These are phyloP conservation scores for Mycothermus thermophilus DNA, from an alignment of 495 filamentous ascomycete genomes.

Conservation along the genomic window DNA sequence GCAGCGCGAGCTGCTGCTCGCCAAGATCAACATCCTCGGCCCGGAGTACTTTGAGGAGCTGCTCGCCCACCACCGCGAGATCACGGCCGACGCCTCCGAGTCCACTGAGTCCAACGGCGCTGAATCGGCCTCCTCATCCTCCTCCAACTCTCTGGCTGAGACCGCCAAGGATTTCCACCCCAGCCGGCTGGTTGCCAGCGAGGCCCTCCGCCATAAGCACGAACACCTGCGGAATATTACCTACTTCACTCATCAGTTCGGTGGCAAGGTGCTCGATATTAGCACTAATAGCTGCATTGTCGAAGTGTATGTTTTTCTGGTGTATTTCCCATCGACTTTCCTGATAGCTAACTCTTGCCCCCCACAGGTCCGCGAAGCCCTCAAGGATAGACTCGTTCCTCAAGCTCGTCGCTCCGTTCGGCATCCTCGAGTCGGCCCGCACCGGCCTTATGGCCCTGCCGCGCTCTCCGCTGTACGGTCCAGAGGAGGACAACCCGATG, in stretches of 20 bases:
- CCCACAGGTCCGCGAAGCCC: constrained; percentile 71
- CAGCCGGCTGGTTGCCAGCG: constrained; percentile 62
- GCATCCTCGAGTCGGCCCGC: constrained; percentile 85
- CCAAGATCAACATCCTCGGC: constrained; percentile 88
- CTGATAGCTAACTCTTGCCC: constrained; percentile 8
- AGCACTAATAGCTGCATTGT: constrained; percentile 97
- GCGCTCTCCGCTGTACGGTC: constrained; percentile 70
- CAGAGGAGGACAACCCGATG: constrained; percentile 55
- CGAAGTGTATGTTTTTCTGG: constrained; percentile 60
- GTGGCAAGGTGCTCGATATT: constrained; percentile 93
- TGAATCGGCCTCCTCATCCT: constrained; percentile 9
- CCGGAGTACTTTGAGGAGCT: constrained; percentile 97
- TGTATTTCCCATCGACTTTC: background rate
- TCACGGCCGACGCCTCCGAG: constrained; percentile 30
- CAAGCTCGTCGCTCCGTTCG: constrained; percentile 90
- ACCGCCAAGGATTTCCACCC: constrained; percentile 68
- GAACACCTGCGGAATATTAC: constrained; percentile 92
- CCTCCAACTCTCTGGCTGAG: constrained; percentile 23
- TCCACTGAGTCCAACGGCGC: constrained; percentile 17
- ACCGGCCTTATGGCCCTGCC: constrained; percentile 95
- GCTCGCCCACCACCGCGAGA: constrained; percentile 77
- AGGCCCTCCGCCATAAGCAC: constrained; percentile 89
- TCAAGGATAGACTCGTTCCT: constrained; percentile 91
- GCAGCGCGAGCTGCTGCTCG: constrained; percentile 88
- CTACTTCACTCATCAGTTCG: constrained; percentile 91